Evolutionary conservation across 768 basidiomycete genomes (phyloP).

Genomic region (Lenzites betulinus): DNA sequence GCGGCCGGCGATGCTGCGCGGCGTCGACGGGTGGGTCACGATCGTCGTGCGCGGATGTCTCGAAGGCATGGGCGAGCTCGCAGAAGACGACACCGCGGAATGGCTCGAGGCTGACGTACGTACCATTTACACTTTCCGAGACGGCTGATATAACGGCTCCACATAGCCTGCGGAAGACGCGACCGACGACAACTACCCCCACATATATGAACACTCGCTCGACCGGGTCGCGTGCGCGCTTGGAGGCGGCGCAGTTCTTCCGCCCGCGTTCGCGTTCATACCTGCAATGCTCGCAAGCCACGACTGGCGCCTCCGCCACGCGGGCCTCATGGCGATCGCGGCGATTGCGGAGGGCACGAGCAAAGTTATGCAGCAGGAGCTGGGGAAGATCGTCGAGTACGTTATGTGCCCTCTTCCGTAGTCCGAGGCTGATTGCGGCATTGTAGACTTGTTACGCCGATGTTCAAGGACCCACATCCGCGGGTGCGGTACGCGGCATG

Average conservation of each 20-base stretch:
- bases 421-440: slow-evolving; percentile 17
- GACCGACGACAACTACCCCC: slow-evolving; percentile 67
- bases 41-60: slow-evolving; percentile 74
- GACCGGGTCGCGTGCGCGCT: slow-evolving; percentile 82
- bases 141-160: slow-evolving; percentile 3
- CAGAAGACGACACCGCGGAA: slow-evolving; percentile 55
- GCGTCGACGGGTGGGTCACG: slow-evolving; percentile 69
- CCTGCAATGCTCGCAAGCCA: slow-evolving; percentile 79
- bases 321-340: slow-evolving; percentile 85
- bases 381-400: slow-evolving; percentile 81
- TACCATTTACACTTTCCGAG: no score
- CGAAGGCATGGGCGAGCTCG: slow-evolving; percentile 81
- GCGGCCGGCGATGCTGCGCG: slow-evolving; percentile 65
- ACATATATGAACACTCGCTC: slow-evolving; percentile 79
- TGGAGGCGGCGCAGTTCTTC: slow-evolving; percentile 74
- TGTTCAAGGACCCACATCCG: slow-evolving; percentile 80
- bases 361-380: slow-evolving; percentile 79
- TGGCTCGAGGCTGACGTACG: slow-evolving; percentile 82
- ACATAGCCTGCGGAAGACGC: slow-evolving; percentile 62
- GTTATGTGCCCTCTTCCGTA: slow-evolving; percentile 26
- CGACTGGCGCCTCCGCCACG: slow-evolving; percentile 86
- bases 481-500: slow-evolving; percentile 75
- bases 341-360: slow-evolving; percentile 84
- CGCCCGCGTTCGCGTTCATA: slow-evolving; percentile 79
- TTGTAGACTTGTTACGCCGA: slow-evolving; percentile 68